Evolutionary conservation across 2,329 filamentous ascomycete genomes (phyloP).

Genomic region (Sclerotinia borealis): DNA sequence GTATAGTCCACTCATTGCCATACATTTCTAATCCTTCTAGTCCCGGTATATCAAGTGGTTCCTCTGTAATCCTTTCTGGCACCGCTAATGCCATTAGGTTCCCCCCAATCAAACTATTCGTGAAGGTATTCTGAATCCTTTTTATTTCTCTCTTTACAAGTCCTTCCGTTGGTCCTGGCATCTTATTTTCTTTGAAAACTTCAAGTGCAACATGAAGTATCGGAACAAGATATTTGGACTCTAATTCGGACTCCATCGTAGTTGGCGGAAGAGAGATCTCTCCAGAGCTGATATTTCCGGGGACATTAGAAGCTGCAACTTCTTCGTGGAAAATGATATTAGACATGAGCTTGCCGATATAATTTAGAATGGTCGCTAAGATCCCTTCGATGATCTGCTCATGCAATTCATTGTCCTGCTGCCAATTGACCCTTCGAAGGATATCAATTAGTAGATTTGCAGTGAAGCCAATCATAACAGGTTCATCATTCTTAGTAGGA

Average conservation of each 20-base stretch:
- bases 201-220: background rate
- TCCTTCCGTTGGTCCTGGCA: background rate
- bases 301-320: background rate
- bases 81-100: background rate
- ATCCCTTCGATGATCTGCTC: conserved; percentile 37
- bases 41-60: background rate
- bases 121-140: background rate
- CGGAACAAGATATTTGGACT: background rate
- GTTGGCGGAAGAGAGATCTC: too few species aligned
- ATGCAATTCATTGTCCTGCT: background rate
- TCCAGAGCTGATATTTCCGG: background rate
- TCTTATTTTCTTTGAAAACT: background rate
- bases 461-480: background rate
- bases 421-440: background rate
- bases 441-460: background rate
- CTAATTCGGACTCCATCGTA: background rate
- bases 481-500: background rate
- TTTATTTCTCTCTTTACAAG: background rate
- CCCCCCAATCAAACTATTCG: background rate
- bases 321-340: background rate
- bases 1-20: background rate
- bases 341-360: conserved; percentile 36
- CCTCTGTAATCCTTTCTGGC: background rate
- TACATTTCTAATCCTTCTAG: background rate
- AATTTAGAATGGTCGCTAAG: conserved; percentile 34